Base-by-base conservation (phyloP, 2,329 filamentous ascomycete genomes). In the Fusarium brevicatenulatum region DNA sequence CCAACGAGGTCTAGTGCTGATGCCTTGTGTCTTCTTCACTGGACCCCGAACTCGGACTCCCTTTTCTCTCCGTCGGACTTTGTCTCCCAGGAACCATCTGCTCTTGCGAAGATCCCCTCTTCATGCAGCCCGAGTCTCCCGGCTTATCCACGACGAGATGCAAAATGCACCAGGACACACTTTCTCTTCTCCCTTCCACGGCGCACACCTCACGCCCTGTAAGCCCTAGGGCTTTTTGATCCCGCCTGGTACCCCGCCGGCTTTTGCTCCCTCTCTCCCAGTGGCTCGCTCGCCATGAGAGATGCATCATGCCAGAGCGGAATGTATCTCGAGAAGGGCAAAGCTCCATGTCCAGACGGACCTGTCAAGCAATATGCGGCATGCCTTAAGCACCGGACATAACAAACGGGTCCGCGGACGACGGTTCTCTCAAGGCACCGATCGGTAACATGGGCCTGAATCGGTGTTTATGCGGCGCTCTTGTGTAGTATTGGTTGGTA, bases 171-270 rank as follows among this genome's bases (percentile, higher is more conserved):
- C 54, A 50, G 36, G 54, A 25, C 50, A 18, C 49, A 52, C n/a
- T 13, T 7, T 28, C 34, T 50, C 50, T 58, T 34, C 32, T 25
- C 32, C 30, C 34, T 66, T 46, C 40, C 53, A 57, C 52, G 5
- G 57, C 36, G 47, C 59, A 59, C 46, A 43, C 47, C 50, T 34
- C 64, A 72, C 76, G 69, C 72, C 70, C 76, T 65, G 71, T 77
- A 78, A 77, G 76, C 76, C 76, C 76, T 77, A 77, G 65, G 52
- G 55, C 32, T 57, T 60, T 54, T 54, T 59, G 58, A 61, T 55
- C 63, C 56, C 50, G 60, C 55, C 68, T 43, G 36, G 42, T 65
- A 63, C 66, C 66, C 72, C 72, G 66, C 67, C 42, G 34, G 54
- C 46, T 44, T 68, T 43, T 47, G 58, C 25, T 64, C 34, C 39